phyloP scores from a whole-genome alignment of 306 rosid genomes.

The Fragaria ananassa region DNA sequence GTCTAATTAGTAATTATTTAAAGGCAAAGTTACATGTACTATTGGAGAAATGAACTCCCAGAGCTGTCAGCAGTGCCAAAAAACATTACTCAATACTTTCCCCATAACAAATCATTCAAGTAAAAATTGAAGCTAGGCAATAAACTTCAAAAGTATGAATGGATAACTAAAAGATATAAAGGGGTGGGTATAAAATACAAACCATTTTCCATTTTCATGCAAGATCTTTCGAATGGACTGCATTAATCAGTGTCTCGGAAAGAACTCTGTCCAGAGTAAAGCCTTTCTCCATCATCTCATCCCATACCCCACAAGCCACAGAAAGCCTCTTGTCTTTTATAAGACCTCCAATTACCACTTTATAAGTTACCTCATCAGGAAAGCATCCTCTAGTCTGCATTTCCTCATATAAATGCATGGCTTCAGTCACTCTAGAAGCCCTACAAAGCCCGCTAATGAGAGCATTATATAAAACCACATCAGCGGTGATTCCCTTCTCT shows the following conservation, averaged over 20 bases:
- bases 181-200: neutral
- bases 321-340: conserved; percentile 52
- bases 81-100: neutral
- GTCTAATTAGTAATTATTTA: neutral
- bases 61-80: neutral
- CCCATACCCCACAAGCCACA: conserved; percentile 80
- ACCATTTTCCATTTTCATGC: conserved; percentile 27
- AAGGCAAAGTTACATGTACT: neutral
- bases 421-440: conserved; percentile 58
- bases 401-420: conserved; percentile 67
- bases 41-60: neutral
- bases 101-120: neutral
- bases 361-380: conserved; percentile 84
- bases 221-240: conserved; percentile 49
- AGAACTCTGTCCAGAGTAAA: conserved; percentile 62
- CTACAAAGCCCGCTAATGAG: conserved; percentile 81
- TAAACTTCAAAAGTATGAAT: neutral
- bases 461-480: conserved; percentile 80
- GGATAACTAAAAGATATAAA: conserved; percentile 11
- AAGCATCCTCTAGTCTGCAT: conserved; percentile 57
- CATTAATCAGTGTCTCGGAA: conserved; percentile 60
- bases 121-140: neutral
- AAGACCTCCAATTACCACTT: conserved; percentile 81
- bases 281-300: conserved; percentile 96
- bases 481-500: conserved; percentile 65